Conservation (phyloP, 2,329 filamentous ascomycete genomes). For the Ophiostoma piceae region DNA sequence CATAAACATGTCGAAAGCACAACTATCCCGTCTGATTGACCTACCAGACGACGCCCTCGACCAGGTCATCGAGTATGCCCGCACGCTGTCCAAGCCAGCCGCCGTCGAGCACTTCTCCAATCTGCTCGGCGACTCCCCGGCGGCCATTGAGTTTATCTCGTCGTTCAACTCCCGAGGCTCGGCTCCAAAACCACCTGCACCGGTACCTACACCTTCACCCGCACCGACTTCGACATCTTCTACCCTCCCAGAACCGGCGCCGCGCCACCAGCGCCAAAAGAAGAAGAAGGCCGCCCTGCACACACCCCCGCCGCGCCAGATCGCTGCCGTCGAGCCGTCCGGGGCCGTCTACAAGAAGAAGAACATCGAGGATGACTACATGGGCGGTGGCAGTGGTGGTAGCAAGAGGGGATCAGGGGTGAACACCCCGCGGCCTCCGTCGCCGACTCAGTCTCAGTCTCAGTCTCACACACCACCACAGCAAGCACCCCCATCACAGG, state of each 20-base stretch:
- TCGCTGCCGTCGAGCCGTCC: constrained; percentile 57
- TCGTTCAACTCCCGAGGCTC: constrained; percentile 68
- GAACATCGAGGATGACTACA: constrained; percentile 64
- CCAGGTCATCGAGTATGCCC: constrained; percentile 78
- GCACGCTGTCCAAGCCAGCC: constrained; percentile 67
- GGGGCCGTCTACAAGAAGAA: constrained; percentile 73
- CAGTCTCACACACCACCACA: not conserved
- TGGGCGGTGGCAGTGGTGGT: constrained; percentile 41
- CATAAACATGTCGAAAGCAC: constrained; percentile 58
- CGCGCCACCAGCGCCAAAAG: constrained; percentile 44
- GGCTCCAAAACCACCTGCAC: constrained; percentile 24
- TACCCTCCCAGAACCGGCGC: constrained; percentile 38
- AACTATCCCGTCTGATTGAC: constrained; percentile 74
- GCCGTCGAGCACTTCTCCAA: constrained; percentile 82
- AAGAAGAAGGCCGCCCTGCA: constrained; percentile 60
- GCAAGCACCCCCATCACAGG: not conserved
- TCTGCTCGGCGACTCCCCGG: constrained; percentile 78
- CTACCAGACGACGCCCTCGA: constrained; percentile 78
- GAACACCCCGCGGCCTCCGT: constrained; percentile 33
- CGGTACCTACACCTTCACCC: not conserved
- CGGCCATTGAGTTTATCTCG: constrained; percentile 69
- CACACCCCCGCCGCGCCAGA: constrained; percentile 56
- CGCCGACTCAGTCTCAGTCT: not conserved
- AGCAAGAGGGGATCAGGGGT: constrained; percentile 34
- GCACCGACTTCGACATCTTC: not conserved